Evolutionary conservation across 225 moss, liverwort and hornwort genomes (phyloP), one percentile per base, ranked within the genome.

Genomic region (Anthoceros angustus): DNA sequence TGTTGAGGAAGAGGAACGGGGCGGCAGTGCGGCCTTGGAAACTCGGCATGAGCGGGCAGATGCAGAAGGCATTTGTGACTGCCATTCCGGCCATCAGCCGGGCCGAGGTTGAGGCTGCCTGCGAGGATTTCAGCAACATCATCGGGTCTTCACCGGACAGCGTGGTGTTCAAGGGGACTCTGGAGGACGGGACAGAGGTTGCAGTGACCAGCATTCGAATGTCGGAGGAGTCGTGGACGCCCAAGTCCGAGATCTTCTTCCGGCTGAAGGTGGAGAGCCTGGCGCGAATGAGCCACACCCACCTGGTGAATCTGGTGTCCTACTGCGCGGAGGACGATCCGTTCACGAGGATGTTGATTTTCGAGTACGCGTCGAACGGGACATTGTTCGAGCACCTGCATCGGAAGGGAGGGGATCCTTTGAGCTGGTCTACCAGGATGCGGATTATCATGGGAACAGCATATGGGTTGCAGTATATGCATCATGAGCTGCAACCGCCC

Each of bases 41-140:
- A 23, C 5, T 55, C n/a, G 55, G 55, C n/a, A 55, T 55, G 55
- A 55, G 55, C 23, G 55, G 55, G 15, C 55, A 18, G 18, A 55
- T 55, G 55, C 55, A 55, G 18, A 55, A 55, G 18, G 10, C 55
- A 1, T 55, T 55, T 55, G 55, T 55, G 55, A 77, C 85, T 16
- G 78, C 80, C 12, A 86, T 86, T 9, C 87, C 87, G 11, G 69
- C 77, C 25, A 66, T 87, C 42, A 77, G 74, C 16, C 74, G 87
- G 15, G 65, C 66, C 45, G 91, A 91, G 67, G 64, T 91, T 55
- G 86, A 91, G 65, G 74, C 73, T 7, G 80, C 91, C 0, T 91
- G 91, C 68, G 91, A 91, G 77, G 91, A 91, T 72, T 91, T 91
- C 55, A 91, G 87, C 66, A 91, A 91, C 48, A 80, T 91, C 16